Evolutionary conservation across 2,329 filamentous ascomycete genomes (phyloP).

Genomic region (Aspergillus udagawae): DNA sequence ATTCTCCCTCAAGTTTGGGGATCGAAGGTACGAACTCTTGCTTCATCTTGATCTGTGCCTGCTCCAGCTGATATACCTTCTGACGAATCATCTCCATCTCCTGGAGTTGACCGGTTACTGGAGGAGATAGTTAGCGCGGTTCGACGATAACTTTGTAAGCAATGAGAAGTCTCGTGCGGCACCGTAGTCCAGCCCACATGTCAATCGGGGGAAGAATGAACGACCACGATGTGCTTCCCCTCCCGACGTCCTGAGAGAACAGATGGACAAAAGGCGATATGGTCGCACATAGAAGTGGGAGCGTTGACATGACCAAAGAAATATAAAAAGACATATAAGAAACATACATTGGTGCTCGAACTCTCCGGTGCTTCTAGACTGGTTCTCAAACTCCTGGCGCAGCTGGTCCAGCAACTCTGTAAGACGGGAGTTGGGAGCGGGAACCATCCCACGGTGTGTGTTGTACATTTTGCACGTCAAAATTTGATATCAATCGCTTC

Average conservation of each 20-base stretch:
- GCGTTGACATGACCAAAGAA: not conserved
- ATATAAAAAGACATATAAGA: conserved; percentile 5
- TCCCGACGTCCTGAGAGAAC: not conserved
- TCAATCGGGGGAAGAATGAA: not conserved
- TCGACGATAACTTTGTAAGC: not conserved
- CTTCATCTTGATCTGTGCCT: conserved; percentile 82
- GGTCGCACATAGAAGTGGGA: not conserved
- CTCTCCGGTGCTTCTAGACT: conserved; percentile 74
- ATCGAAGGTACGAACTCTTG: conserved; percentile 64
- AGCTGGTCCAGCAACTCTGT: conserved; percentile 91
- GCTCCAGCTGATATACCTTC: conserved; percentile 91
- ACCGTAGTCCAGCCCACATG: not conserved
- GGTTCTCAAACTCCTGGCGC: conserved; percentile 83
- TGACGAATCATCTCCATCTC: conserved; percentile 93
- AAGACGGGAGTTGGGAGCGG: conserved; percentile 67
- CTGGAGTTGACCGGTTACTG: conserved; percentile 85
- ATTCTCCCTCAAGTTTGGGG: not conserved
- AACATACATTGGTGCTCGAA: conserved; percentile 91
- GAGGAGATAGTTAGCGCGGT: conserved; percentile 14
- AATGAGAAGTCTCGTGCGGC: not conserved
- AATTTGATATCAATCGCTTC: not conserved
- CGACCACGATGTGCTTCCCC: not conserved
- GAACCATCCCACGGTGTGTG: conserved; percentile 75
- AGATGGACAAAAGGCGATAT: not conserved
- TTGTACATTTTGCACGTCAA: conserved; percentile 66